Evolutionary conservation across 106 monocot genomes (phyloP).

Genomic region (Agapanthus africanus): DNA sequence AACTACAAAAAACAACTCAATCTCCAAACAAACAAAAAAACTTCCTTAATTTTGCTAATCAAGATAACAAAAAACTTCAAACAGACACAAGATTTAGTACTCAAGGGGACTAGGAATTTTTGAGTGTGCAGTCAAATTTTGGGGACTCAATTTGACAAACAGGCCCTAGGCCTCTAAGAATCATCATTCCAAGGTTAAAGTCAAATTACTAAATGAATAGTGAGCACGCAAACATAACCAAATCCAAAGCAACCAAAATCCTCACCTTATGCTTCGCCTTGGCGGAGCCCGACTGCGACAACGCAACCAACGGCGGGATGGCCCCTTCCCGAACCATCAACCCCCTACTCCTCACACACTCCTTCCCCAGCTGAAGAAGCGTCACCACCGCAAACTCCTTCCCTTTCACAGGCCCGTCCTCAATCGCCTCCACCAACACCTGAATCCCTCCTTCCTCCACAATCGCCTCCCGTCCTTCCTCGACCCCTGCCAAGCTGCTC

Average conservation of each 20-base stretch:
- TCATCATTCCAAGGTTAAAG: too few species aligned
- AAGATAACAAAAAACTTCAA: too few species aligned
- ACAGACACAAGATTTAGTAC: too few species aligned
- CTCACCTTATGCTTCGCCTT: conserved; percentile 71
- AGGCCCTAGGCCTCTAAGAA: too few species aligned
- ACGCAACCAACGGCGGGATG: conserved; percentile 75
- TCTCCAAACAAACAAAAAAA: too few species aligned
- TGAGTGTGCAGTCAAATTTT: not conserved
- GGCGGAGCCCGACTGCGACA: conserved; percentile 60
- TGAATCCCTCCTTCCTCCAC: conserved; percentile 53
- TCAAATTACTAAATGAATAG: too few species aligned
- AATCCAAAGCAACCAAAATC: not conserved
- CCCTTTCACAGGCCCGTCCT: conserved; percentile 49
- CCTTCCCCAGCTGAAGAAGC: conserved; percentile 64
- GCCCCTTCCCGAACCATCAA: conserved; percentile 73
- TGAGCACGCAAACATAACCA: too few species aligned
- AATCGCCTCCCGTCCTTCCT: conserved; percentile 33
- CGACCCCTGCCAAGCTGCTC: conserved; percentile 26
- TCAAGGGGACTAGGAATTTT: too few species aligned
- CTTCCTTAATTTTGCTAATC: too few species aligned
- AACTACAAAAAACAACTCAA: too few species aligned
- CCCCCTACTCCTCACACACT: conserved; percentile 29
- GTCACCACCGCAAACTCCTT: conserved; percentile 69
- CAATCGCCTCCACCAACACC: conserved; percentile 62
- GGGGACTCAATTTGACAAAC: not conserved